A percentile compares a stretch with the other conserved stretches of the same genome.
phyloP scores from a whole-genome alignment of 345 rosid species.

The Salix udensis region DNA sequence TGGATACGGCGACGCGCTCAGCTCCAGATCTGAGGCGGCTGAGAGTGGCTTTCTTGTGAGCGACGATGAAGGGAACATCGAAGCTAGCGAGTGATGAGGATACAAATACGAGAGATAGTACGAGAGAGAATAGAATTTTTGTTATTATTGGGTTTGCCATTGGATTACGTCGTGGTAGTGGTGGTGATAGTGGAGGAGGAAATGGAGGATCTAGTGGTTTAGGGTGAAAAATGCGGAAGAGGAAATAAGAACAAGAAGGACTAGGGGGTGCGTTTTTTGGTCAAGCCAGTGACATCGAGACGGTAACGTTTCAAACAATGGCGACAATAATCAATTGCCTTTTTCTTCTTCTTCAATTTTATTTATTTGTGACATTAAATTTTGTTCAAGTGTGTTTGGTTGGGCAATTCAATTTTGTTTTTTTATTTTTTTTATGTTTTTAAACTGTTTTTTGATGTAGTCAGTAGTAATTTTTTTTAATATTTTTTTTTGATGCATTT shows the following conservation, averaged over 20 bases:
- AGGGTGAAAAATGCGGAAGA: neutral
- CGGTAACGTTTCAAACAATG: neutral
- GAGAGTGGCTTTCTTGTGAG: slow-evolving; percentile 84
- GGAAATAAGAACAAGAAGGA: neutral
- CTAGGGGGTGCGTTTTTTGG: neutral
- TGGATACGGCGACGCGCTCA: slow-evolving; percentile 78
- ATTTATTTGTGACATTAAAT: neutral
- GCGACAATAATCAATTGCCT: neutral
- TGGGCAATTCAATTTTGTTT: too few species aligned
- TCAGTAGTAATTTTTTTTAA: too few species aligned
- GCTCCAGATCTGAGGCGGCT: slow-evolving; percentile 76
- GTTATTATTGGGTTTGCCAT: slow-evolving; percentile 31
- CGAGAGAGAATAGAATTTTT: slow-evolving; percentile 32
- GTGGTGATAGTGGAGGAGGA: neutral
- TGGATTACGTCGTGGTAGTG: neutral
- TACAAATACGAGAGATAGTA: slow-evolving; percentile 39
- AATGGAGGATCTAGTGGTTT: neutral
- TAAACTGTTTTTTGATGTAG: too few species aligned
- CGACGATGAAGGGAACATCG: slow-evolving; percentile 87
- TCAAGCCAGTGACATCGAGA: neutral
- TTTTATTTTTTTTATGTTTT: too few species aligned
- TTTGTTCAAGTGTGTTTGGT: neutral
- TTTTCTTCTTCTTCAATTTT: too few species aligned
- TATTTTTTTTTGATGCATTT: too few species aligned
- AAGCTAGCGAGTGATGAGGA: slow-evolving; percentile 50